phyloP scores from a whole-genome alignment of 352 stramenopile species.

The Thalassiosira mediterranea region DNA sequence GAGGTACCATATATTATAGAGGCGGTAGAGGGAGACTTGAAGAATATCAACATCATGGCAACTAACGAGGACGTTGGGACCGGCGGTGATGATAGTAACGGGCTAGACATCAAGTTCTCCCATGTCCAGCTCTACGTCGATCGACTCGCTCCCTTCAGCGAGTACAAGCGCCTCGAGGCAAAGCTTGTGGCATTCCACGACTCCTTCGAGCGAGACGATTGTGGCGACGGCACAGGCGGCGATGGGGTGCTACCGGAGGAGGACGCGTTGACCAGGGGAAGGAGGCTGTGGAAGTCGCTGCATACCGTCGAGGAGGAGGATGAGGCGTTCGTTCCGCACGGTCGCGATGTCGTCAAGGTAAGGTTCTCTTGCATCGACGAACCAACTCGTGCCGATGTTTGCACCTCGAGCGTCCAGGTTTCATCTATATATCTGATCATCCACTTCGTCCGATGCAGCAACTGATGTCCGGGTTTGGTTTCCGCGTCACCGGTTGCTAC shows the following conservation, averaged over 20 bases:
- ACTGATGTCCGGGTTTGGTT: slow-evolving; percentile 73
- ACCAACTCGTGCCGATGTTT: too few species aligned
- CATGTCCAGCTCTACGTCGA: slow-evolving; percentile 81
- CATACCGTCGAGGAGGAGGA: background rate
- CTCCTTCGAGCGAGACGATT: slow-evolving; percentile 4
- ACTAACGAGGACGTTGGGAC: background rate
- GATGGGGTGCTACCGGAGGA: slow-evolving; percentile 6
- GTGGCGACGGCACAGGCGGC: background rate
- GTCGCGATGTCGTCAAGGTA: slow-evolving; percentile 65
- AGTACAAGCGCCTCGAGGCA: slow-evolving; percentile 73
- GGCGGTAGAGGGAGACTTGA: too few species aligned
- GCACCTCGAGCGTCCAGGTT: too few species aligned
- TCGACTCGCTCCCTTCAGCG: slow-evolving; percentile 44
- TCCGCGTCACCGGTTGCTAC: slow-evolving; percentile 69
- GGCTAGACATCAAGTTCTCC: slow-evolving; percentile 61
- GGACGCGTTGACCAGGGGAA: slow-evolving; percentile 11
- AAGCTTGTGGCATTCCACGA: slow-evolving; percentile 54
- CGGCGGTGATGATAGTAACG: background rate
- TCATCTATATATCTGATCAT: too few species aligned
- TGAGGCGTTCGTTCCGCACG: slow-evolving; percentile 16
- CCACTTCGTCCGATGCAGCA: too few species aligned
- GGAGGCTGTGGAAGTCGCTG: slow-evolving; percentile 28
- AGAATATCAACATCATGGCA: background rate
- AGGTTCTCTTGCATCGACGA: too few species aligned
- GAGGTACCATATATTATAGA: too few species aligned